Evolutionary conservation across 169 alveolate species (phyloP), one percentile per base, ranked within the genome.

Genomic region (Eimeria tenella): DNA sequence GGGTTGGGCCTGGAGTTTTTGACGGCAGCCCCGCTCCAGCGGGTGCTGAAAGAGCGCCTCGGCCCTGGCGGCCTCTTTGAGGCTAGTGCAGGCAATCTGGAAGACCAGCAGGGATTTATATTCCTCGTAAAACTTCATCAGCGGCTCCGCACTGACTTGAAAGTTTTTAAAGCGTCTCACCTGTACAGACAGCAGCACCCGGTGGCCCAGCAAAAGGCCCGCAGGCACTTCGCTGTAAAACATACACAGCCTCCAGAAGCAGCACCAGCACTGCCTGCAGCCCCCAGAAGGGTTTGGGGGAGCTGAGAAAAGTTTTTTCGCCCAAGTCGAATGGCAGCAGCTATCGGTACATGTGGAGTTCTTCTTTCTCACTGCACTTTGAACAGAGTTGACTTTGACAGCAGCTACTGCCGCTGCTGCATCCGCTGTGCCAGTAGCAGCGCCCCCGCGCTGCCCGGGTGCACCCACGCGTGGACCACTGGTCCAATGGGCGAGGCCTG

Each of bases 21-120:
- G 49, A 83, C n/a, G 52, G 58, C 63, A 62, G 91, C 91, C 11
- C 91, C 91, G 31, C 91, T 79, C 91, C 91, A 83, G 31, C 50
- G 23, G 52, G 56, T 75, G 62, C 77, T 83, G 79, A 83, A 83
- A 83, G 11, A 55, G 56, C 60, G 23, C 77, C 21, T 62, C 79
- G 52, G 91, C 25, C 75, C 77, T 42, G 9, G 91, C 91, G 7
- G 77, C 77, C 79, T 52, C 68, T 42, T 83, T 56, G n/a, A 62
- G 75, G 15, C 79, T 31, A 63, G n/a, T 83, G 50, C 11, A 25
- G 50, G 19, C 23, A 10, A 83, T 83, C 79, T 83, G 77, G 23
- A 83, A 83, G 15, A 79, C 77, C 11, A 83, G 21, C 21, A 62
- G 91, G 62, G 56, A 75, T 15, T 55, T 10, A 62, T 83, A 83